Evolutionary conservation across 768 basidiomycete species (phyloP).

Genomic region (Pulveroboletus sp.): DNA sequence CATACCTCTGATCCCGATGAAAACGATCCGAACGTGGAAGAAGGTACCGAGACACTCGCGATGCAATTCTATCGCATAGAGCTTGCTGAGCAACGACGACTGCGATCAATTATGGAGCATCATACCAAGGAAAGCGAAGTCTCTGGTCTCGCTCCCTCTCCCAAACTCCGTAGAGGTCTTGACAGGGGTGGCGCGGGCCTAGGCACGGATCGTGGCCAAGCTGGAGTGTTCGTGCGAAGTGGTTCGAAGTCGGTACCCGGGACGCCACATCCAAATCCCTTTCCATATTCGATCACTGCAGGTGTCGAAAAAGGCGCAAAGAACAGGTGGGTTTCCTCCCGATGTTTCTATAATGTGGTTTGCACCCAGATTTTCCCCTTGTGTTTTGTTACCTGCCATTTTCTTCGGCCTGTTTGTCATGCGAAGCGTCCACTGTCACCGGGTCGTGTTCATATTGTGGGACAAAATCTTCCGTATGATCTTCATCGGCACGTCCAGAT

Average conservation of each 20-base stretch:
- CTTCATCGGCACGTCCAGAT: not conserved
- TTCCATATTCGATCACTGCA: constrained; percentile 95
- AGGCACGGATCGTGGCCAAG: not conserved
- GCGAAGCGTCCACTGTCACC: too few species aligned
- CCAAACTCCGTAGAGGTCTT: constrained; percentile 6
- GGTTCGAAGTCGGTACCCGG: constrained; percentile 17
- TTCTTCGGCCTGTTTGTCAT: not conserved
- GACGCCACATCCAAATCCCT: constrained; percentile 13
- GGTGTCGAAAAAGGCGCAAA: constrained; percentile 93
- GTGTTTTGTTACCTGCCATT: not conserved
- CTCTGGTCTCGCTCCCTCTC: not conserved
- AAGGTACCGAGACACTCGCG: constrained; percentile 76
- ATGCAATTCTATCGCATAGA: constrained; percentile 94
- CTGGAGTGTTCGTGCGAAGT: constrained; percentile 1
- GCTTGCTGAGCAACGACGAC: constrained; percentile 80
- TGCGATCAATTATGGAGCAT: constrained; percentile 90
- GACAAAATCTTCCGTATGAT: not conserved
- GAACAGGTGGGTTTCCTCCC: constrained; percentile 62
- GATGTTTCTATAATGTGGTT: not conserved
- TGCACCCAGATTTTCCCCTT: not conserved
- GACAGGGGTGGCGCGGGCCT: not conserved
- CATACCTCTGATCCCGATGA: constrained; percentile 32
- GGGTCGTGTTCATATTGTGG: not conserved
- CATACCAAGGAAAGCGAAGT: constrained; percentile 62
- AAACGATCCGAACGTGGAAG: constrained; percentile 45